Evolutionary conservation across 106 monocot genomes (phyloP), one percentile per base, ranked within the genome.

Genomic region (Acanthochlamys bracteata): DNA sequence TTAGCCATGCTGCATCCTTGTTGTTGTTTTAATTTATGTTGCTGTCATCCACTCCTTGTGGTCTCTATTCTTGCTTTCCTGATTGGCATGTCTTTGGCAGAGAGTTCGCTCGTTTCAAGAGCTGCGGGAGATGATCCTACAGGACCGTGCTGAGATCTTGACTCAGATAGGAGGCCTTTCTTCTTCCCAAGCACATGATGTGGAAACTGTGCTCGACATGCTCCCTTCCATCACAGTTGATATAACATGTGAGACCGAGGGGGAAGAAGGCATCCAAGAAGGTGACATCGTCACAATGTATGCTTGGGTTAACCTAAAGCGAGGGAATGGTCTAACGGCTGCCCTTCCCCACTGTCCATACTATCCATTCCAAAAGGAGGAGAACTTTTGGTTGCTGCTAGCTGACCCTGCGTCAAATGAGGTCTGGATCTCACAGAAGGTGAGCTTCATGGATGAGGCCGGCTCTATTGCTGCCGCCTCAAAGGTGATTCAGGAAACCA

Each of bases 241-340:
- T 10, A 78, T 96, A 39, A 80, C 84, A 14, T 84, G 84, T 55
- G 90, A 90, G 60, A 96, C 95, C 0, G 95, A 95, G 78, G 95
- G 95, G 14, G 95, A 95, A 76, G 86, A 96, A 63, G 87, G 87
- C 20, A 82, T 96, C n/a, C 95, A 96, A 76, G 90, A 90, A 61
- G 87, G 90, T 42, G 95, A 96, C 27, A 39, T 96, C 11, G 90
- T 96, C 20, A 86, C 95, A 7, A 84, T 96, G 87, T 76, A 79
- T 65, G 82, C 95, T 19, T 96, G 95, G 95, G 76, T 96, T 7
- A 75, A 76, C 10, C 75, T 96, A 53, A 55, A 57, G 12, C 86
- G 95, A 2, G 56, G 73, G 46, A 96, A 90, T 55, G 84, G 90
- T 52, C 63, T 86, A 0, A 76, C 61, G 7, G 87, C 71, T 47